Evolutionary conservation across 768 basidiomycete species (phyloP).

Genomic region (Lactarius akahatsu): DNA sequence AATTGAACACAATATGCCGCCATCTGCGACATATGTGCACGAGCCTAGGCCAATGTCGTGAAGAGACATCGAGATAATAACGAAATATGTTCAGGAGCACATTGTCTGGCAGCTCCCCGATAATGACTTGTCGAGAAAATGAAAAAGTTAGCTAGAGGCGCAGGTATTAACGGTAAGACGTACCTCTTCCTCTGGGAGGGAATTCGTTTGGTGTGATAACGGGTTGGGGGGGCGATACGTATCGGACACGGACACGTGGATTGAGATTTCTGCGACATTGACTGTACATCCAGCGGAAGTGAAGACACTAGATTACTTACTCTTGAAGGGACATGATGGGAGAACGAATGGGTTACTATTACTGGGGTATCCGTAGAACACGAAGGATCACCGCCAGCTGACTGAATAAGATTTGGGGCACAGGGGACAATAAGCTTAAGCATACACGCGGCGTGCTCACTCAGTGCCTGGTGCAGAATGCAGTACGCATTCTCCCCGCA

Average conservation of each 20-base stretch:
- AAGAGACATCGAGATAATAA: not conserved
- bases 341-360: not conserved
- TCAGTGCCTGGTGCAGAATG: no score
- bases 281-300: not conserved
- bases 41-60: not conserved
- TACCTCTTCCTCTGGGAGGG: not conserved
- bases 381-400: no score
- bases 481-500: no score
- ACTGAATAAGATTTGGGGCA: no score
- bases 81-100: not conserved
- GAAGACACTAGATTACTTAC: not conserved
- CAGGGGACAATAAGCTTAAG: no score
- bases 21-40: not conserved
- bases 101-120: not conserved
- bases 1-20: not conserved
- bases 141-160: no score
- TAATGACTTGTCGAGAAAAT: not conserved
- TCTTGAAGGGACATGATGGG: not conserved
- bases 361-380: not conserved
- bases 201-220: no score
- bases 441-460: no score
- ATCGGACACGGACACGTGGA: no score
- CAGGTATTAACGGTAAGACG: not conserved
- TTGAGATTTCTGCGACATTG: not conserved
- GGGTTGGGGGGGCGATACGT: not conserved